phyloP scores from a whole-genome alignment of 306 rosid genomes.

The Sicyos baderoa region DNA sequence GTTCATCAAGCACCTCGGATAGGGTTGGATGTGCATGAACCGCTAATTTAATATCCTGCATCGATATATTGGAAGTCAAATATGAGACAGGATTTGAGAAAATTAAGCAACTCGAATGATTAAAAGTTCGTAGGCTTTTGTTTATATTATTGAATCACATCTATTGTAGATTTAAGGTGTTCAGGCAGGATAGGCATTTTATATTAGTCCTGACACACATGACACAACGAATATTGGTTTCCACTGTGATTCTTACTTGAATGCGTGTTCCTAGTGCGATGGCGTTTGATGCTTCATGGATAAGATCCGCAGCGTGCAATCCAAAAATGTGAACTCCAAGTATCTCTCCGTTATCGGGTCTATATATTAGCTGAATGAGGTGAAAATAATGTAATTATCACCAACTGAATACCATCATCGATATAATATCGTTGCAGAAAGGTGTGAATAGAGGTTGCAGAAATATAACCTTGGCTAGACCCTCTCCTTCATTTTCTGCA shows the following conservation, averaged over 20 bases:
- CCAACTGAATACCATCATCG: conserved; percentile 8
- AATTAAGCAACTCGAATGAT: background rate
- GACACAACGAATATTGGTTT: background rate
- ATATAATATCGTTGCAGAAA: background rate
- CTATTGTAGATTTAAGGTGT: background rate
- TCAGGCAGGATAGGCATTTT: background rate
- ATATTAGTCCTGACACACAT: background rate
- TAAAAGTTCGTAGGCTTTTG: background rate
- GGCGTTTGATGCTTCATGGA: conserved; percentile 96
- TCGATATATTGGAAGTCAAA: background rate
- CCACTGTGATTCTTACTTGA: conserved; percentile 42
- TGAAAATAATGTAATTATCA: conserved; percentile 20
- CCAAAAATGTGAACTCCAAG: conserved; percentile 96
- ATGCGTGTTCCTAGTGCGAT: conserved; percentile 81
- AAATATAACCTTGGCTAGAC: conserved; percentile 73
- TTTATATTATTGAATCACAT: background rate
- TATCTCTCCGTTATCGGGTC: conserved; percentile 97
- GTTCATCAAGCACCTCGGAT: conserved; percentile 93
- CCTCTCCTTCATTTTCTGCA: conserved; percentile 98
- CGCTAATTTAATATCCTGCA: conserved; percentile 75
- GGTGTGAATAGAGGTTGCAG: conserved; percentile 12
- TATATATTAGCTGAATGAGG: conserved; percentile 73
- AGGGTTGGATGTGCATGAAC: conserved; percentile 97
- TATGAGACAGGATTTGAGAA: background rate
- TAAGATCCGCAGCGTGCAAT: conserved; percentile 99